A percentile compares a stretch with the other conserved stretches of the same genome.
These are phyloP conservation scores for Vachellia collinsii DNA, from an alignment of 306 rosid genomes.

Conservation along the genomic window DNA sequence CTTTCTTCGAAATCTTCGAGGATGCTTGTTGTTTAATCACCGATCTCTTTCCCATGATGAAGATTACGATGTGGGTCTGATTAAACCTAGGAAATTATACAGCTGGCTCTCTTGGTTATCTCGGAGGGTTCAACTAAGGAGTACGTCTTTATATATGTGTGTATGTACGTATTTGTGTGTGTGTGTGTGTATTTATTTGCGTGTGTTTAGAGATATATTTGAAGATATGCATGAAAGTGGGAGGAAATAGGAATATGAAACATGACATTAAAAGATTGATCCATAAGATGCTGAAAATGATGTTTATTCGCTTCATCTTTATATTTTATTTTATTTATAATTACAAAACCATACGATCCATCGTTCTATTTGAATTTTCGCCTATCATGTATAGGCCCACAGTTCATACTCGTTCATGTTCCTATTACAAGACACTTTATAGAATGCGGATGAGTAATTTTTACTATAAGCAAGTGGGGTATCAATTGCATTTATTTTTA, in stretches of 20 bases:
- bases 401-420: too few species aligned
- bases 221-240: slow-evolving; percentile 18
- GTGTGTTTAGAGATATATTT: not conserved
- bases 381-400: not conserved
- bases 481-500: too few species aligned
- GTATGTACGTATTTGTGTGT: too few species aligned
- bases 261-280: not conserved
- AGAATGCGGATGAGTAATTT: too few species aligned
- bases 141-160: not conserved
- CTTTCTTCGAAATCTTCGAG: slow-evolving; percentile 47
- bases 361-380: not conserved
- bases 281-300: slow-evolving; percentile 62
- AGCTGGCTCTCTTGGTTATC: slow-evolving; percentile 59
- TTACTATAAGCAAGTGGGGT: too few species aligned
- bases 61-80: slow-evolving; percentile 35
- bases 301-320: slow-evolving; percentile 28
- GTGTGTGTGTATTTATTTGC: not conserved
- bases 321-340: not conserved
- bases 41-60: slow-evolving; percentile 48
- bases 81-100: not conserved
- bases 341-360: not conserved
- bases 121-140: slow-evolving; percentile 54
- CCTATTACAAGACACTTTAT: too few species aligned
- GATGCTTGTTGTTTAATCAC: slow-evolving; percentile 22
- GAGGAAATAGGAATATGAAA: slow-evolving; percentile 31